Percentiles rank a stretch among this genome's conserved stretches.
Evolutionary conservation across 2,329 filamentous ascomycete species (phyloP).

Genomic region (Penicillium sp.): DNA sequence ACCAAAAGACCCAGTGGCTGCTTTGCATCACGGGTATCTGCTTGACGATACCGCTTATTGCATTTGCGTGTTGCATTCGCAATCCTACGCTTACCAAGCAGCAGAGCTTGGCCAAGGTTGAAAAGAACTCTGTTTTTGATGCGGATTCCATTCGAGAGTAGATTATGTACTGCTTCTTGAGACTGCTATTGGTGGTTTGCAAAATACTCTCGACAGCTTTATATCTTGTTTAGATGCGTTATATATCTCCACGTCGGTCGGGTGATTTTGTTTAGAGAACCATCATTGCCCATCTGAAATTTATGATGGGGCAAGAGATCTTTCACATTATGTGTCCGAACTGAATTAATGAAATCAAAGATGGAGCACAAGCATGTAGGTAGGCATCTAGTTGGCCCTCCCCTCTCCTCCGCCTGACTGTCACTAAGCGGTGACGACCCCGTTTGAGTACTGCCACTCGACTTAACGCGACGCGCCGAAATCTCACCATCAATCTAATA

Average conservation of each 20-base stretch:
- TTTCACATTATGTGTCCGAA: no score
- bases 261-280: no score
- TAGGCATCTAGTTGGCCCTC: background rate
- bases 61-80: slow-evolving; percentile 46
- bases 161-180: no score
- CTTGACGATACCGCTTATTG: slow-evolving; percentile 47
- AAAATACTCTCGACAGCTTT: background rate
- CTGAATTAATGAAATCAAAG: background rate
- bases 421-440: background rate
- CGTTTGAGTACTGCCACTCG: background rate
- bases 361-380: background rate
- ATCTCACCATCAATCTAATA: background rate
- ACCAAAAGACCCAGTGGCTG: slow-evolving; percentile 47
- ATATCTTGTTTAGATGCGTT: background rate
- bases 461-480: background rate
- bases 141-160: background rate
- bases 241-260: no score
- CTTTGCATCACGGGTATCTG: slow-evolving; percentile 54
- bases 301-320: no score
- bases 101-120: slow-evolving; percentile 32
- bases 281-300: no score
- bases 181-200: no score
- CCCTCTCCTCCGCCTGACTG: background rate
- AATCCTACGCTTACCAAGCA: slow-evolving; percentile 48
- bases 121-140: background rate